Base-by-base conservation (phyloP, 2,329 filamentous ascomycete species). In the Ophiostoma novo-ulmi region DNA sequence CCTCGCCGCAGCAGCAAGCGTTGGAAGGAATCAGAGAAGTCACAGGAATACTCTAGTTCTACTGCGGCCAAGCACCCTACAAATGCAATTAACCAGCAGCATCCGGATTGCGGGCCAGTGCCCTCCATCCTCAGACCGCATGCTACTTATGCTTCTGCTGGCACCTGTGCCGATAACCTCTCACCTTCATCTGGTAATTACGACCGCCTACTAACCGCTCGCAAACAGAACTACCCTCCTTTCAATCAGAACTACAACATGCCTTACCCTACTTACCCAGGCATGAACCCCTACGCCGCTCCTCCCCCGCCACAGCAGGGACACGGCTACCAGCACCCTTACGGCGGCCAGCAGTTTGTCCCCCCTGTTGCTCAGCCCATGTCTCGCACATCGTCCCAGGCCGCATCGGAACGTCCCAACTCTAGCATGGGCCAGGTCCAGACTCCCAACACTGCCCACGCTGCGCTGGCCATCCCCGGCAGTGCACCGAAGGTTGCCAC, bases 301-400 rank as follows among this genome's bases (percentile, higher is more conserved):
- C 79, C 77, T 58, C 74, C 81, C 26, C 78, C 81, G 72, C 67
- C 61, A 22, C 79, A 80, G 74, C 83, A 83, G 74, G 82, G 83
- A 11, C 84, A 80, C n/a, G 87, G 81, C 13, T 65, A 69, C 63
- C 61, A 82, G 72, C 83, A 84, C 69, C 80, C 80, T 26, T 85
- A 82, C 76, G 74, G 80, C 76, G 79, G 61, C 0, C 63, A 65
- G 63, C 63, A 38, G 63, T 65, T 22, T 39, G 61, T 65, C 36
- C 63, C 63, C 11, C 70, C 81, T 81, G 73, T 83, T 82, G 75
- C 87, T 73, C 86, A 90, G 78, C 85, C 89, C 82, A 94, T 97
- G 90, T 95, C 94, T 1, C 90, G 94, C 75, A 93, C 88, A 72
- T 87, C 91, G 1, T 96, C 93, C 1, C 91, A 95, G 79, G 85